Base-by-base conservation (phyloP, 306 rosid species). In the Senna tora region DNA sequence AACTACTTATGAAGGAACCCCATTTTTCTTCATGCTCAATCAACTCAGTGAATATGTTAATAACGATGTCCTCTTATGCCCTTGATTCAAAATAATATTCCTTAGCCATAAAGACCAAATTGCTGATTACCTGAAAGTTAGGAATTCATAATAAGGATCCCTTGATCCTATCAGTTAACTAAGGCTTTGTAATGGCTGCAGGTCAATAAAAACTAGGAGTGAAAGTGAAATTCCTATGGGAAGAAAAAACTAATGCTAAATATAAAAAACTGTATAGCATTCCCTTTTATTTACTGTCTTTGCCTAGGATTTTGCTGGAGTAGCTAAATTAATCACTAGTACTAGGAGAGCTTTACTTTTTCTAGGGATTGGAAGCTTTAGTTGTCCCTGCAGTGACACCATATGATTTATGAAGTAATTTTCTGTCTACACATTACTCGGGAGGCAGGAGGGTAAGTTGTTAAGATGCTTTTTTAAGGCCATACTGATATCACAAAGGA, bases 111-210 rank as follows among this genome's bases (percentile, higher is more conserved):
- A 68, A 51, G 50, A 68, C 10, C 53, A 33, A 13, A 58, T 19
- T 34, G 46, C 50, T 38, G 41, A 14, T 53, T 38, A 9, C 55
- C 30, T 32, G 6, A 69, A 10, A 52, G 7, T 20, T 53, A 69
- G 52, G 38, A 33, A 52, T 52, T 39, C 34, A 34, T 30, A 25
- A 68, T n/a, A 30, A 50, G 71, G n/a, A 66, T 46, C 72, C 56
- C 12, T 49, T 12, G 57, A n/a, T 45, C 20, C 51, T 12, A 13
- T 51, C 61, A 8, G 28, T 51, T 21, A 54, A 45, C 54, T 21
- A 41, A 21, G 9, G 53, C 5, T 54, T 28, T 21, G 54, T 21
- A 9, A 13, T 25, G 19, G 56, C 56, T 4, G 13, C 25, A 17
- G 21, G 4, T 51, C 56, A 51, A 17, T 51, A 51, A 7, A 51